Evolutionary conservation across 192 early-diverging fungal genomes (phyloP).

Genomic region (Podila verticillata): DNA sequence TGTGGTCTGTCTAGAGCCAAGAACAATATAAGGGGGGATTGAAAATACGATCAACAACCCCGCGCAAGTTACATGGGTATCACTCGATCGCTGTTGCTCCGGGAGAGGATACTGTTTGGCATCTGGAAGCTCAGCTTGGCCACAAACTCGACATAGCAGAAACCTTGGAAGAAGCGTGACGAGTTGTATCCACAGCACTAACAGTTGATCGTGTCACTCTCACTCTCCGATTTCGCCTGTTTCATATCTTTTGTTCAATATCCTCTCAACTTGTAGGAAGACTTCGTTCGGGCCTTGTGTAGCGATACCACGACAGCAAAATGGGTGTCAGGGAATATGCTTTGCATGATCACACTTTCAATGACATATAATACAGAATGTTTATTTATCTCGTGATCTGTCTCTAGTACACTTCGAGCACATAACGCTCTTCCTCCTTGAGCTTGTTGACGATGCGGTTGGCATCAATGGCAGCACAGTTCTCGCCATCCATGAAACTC

Average conservation of each 20-base stretch:
- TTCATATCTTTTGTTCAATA: no score
- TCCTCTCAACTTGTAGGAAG: no score
- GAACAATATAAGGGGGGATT: no score
- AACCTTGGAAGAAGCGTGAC: slow-evolving; percentile 46
- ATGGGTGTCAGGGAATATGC: no score
- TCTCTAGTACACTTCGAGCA: slow-evolving; percentile 88
- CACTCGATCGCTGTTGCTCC: slow-evolving; percentile 42
- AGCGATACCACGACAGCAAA: no score
- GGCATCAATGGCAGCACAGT: slow-evolving; percentile 70
- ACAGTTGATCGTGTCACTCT: slow-evolving; percentile 13
- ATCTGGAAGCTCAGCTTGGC: slow-evolving; percentile 22
- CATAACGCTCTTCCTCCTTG: slow-evolving; percentile 93
- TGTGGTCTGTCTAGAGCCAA: no score
- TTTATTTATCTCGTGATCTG: no score
- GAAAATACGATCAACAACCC: no score
- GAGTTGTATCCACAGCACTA: slow-evolving; percentile 33
- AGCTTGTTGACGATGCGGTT: slow-evolving; percentile 82
- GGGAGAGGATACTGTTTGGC: slow-evolving; percentile 24
- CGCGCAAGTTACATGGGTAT: slow-evolving; percentile 53
- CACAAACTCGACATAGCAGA: slow-evolving; percentile 48
- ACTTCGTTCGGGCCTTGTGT: no score
- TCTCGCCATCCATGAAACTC: slow-evolving; percentile 72
- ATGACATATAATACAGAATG: no score
- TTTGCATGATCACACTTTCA: no score
- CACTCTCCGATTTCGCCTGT: no score